These are phyloP conservation scores for Pholiota microspora DNA, from an alignment of 768 basidiomycete species.

Conservation along the genomic window DNA sequence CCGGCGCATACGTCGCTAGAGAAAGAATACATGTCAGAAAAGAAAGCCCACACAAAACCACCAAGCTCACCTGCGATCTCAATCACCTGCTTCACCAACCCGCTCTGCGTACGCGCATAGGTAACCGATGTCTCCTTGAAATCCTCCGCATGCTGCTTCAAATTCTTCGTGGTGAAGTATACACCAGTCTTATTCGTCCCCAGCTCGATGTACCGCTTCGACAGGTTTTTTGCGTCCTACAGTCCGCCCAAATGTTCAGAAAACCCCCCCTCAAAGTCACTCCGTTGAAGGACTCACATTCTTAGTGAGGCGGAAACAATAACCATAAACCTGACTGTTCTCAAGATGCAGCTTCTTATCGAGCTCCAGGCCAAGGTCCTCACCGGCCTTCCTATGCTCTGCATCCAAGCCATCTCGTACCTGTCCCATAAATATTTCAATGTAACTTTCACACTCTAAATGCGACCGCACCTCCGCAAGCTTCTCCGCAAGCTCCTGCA, in stretches of 20 bases:
- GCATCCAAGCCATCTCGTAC: conserved; percentile 78
- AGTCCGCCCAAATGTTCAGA: neutral
- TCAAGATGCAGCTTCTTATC: conserved; percentile 97
- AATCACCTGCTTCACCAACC: conserved; percentile 90
- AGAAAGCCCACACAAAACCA: neutral
- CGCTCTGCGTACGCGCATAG: conserved; percentile 76
- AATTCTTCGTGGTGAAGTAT: conserved; percentile 78
- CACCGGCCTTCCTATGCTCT: conserved; percentile 71
- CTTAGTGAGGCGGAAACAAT: conserved; percentile 91
- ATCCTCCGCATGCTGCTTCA: conserved; percentile 73
- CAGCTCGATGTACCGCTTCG: conserved; percentile 78
- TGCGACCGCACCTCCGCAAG: conserved; percentile 49
- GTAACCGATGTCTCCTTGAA: conserved; percentile 62
- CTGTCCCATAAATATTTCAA: conserved; percentile 21
- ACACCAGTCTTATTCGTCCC: conserved; percentile 83
- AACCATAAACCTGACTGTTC: conserved; percentile 84
- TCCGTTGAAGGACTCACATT: conserved; percentile 76
- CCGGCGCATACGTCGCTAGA: conserved; percentile 88
- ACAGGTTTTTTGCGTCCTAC: conserved; percentile 78
- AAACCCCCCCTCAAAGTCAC: too few relatives aligned
- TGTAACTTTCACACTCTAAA: neutral
- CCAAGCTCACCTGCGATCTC: conserved; percentile 75
- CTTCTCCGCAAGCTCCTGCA: conserved; percentile 66
- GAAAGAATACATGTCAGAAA: neutral
- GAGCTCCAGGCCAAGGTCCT: conserved; percentile 75